Base-by-base conservation (phyloP, 1,284 basidiomycete genomes). In the Kwoniella shivajii region DNA sequence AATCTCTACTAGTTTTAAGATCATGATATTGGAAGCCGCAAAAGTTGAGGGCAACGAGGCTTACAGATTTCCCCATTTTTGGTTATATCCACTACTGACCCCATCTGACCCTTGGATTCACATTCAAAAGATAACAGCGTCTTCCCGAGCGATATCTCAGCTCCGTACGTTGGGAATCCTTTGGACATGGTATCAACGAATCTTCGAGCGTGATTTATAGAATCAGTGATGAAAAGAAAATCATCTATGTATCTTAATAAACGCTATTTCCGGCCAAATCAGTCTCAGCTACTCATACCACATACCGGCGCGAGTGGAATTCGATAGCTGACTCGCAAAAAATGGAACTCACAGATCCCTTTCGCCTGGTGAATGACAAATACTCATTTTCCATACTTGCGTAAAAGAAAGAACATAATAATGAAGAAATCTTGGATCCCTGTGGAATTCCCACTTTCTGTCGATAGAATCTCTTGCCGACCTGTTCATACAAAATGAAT, bases 381-480 rank as follows among this genome's bases (percentile, higher is more conserved):
- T 84, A 80, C 6, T 76, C 79, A 26, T 79, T 81, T 76, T 98
- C 96, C 64, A 99, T 81, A 67, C 94, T 87, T 1, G 92, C 93
- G 62, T 98, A 98, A 76, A 93, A 96, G 76, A 93, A 89, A 1
- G 89, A 89, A 72, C 96, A 99, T 1, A 99, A 79, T 29, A 98
- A 72, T 1, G 89, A 86, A 5, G 92, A 96, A 27, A 99, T 78
- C 26, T 92, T 85, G 0, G 93, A 97, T 14, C 96, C 96, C 74
- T 99, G 96, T 0, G 96, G 93, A 29, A 99, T 98, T 0, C 96
- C 96, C 11, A 90, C 84, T 7, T 84, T 84, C 75, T 99, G 96
- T 2, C 88, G 66, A 43, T 57, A 78, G 22, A 64, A 61, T 39
- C 68, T 60, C 46, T 50, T 59, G 6, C 69, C 74, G 5, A 75